These are phyloP conservation scores for Heliamphora pulchella DNA, from an alignment of 179 eudicot species.

Conservation along the genomic window DNA sequence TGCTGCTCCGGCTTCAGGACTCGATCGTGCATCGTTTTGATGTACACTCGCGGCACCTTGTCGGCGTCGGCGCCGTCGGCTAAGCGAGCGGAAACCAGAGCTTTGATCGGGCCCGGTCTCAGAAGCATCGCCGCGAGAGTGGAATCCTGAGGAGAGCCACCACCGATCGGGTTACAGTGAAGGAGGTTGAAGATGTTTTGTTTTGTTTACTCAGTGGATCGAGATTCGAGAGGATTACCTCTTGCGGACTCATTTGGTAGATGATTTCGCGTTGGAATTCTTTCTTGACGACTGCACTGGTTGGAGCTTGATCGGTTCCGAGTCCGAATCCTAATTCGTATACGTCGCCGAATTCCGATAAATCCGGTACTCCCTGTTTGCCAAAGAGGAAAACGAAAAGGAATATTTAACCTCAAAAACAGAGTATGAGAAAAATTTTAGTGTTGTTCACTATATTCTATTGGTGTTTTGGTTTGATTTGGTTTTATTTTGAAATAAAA, in stretches of 20 bases:
- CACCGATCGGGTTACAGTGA: too few species aligned
- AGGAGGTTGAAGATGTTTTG: neutral
- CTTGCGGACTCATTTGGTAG: slow-evolving; percentile 32
- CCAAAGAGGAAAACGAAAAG: neutral
- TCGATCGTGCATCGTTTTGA: slow-evolving; percentile 53
- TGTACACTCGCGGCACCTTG: slow-evolving; percentile 49
- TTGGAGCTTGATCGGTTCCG: slow-evolving; percentile 41
- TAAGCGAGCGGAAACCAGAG: slow-evolving; percentile 28
- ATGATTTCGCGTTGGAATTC: slow-evolving; percentile 34
- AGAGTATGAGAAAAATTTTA: neutral
- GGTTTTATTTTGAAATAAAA: too few species aligned
- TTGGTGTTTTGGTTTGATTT: too few species aligned
- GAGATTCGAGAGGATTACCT: slow-evolving; percentile 16
- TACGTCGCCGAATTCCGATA: slow-evolving; percentile 30
- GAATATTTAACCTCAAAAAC: neutral
- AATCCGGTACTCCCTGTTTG: slow-evolving; percentile 27
- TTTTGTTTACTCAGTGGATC: neutral
- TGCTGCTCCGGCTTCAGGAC: slow-evolving; percentile 60
- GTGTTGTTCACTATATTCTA: too few species aligned
- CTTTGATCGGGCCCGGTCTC: slow-evolving; percentile 53
- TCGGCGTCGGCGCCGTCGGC: slow-evolving; percentile 25
- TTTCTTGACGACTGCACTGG: slow-evolving; percentile 30
- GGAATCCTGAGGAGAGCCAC: slow-evolving; percentile 37
- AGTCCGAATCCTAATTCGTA: slow-evolving; percentile 31
- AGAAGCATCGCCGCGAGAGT: slow-evolving; percentile 61